Base-by-base conservation (phyloP, 306 rosid genomes). In the Vachellia pachyceras region DNA sequence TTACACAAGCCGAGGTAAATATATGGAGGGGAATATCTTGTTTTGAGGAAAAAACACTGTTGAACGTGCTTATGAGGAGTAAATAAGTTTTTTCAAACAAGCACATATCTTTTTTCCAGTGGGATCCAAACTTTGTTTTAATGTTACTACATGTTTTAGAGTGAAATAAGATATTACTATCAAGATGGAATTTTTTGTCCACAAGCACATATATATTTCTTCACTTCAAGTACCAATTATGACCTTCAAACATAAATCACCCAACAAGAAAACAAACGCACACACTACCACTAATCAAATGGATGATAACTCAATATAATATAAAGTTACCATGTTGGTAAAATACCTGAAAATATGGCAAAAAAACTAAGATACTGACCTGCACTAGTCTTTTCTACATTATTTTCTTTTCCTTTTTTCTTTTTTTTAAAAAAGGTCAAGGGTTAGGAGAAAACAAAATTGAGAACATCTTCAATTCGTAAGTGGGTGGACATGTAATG, bases 401-500 rank as follows among this genome's bases (percentile, higher is more conserved):
- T n/a, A n/a, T n/a, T n/a, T n/a, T n/a, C n/a, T n/a, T n/a, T n/a
- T n/a, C n/a, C n/a, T n/a, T n/a, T n/a, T n/a, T n/a, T n/a, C n/a
- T n/a, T n/a, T n/a, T n/a, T n/a, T n/a, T n/a, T 29, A 29, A 29
- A 29, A 2, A 18, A 39, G 72, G 47, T 3, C 72, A 39, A 7
- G 44, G 3, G 29, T 10, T n/a, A 65, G n/a, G 72, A 18, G 29
- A 67, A 39, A 67, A 18, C 52, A 42, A 68, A 66, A 40, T n/a
- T 45, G n/a, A 68, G 1, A 29, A 33, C 73, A 10, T n/a, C 50
- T 15, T 37, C 20, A 36, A 29, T 61, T 29, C 1, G 42, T 61
- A 22, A 23, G 52, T 69, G 54, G 74, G 39, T 69, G 74, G 37
- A 6, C 11, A 55, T 17, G 74, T 44, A 69, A 69, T 69, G 40